Base-by-base conservation (phyloP, 352 stramenopile genomes). In the Pythium folliculosum region DNA sequence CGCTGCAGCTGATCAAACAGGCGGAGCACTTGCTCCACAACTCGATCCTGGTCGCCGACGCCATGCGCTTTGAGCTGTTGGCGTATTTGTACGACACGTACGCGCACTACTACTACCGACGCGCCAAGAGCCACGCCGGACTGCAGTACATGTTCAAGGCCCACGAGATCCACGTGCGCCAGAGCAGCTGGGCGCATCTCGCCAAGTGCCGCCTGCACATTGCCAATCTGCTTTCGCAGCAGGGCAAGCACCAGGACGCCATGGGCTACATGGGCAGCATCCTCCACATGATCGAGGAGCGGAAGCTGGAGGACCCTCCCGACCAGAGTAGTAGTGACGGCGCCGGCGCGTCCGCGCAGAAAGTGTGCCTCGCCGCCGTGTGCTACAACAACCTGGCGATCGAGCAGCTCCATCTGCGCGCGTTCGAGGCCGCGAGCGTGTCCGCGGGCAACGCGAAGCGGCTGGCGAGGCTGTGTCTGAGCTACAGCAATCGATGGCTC, bases 361-460 rank as follows among this genome's bases (percentile, higher is more conserved):
- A 97, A 65, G 80, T 98, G 16, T 97, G 92, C 57, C 67, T 98
- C 16, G 85, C 93, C 0, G 84, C 90, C 12, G 87, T 98, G 22
- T 91, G 80, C 67, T 98, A 98, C 73, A 96, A 98, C 71, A 98
- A 98, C 57, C 70, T 98, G 40, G 91, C 92, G 1, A 86, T 97
- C 17, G 90, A 97, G 71, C 90, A 98, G 64, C 76, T 98, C 1
- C 82, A 94, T 43, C 63, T 94, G 40, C 77, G 88, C n/a, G 79
- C 89, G 25, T 85, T 96, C 52, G 90, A 95, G 51, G 86, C 91
- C 9, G 88, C 86, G 16, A 82, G 69, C 58, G 74, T 86, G 13
- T 88, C 79, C 9, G 88, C 78, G 53, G 88, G 93, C 50, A 98
- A 97, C 61, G 89, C 90, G 12, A 82, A 95, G 52, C 75, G 91